Evolutionary conservation across 2,329 filamentous ascomycete species (phyloP), one percentile per base, ranked within the genome.

Genomic region (Sporothrix euskadiensis): DNA sequence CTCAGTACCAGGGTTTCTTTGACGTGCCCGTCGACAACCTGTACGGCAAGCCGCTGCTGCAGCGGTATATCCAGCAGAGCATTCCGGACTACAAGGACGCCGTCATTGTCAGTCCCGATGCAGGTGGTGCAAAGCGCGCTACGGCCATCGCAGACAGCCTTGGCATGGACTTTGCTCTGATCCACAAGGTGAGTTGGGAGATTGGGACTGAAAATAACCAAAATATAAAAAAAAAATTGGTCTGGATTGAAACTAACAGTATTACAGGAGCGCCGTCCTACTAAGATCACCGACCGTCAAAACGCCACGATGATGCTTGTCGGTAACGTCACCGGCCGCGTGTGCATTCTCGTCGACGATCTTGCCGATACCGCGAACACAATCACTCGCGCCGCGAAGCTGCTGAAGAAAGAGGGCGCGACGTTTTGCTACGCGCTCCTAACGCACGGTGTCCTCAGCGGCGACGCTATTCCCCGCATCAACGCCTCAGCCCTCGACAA

Each of bases 11-110:
- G 83, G 96, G 96, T 71, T 99, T 98, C 86, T 98, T 99, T 80
- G 95, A 99, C 80, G 97, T 98, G 74, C 96, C 96, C 2, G 96
- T 99, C 73, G 96, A 99, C 84, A 99, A 99, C 81, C 87, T 99
- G 22, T 98, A 98, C 83, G 95, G 91, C 73, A 90, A 92, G 78
- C 91, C 92, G 69, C 84, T 94, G 69, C 85, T 92, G 71, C 89
- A 91, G 80, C 87, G 87, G 75, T 92, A 91, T 79, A 91, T 92
- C 78, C 91, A 94, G 80, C 90, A 92, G 79, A 89, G 94, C 78
- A 96, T 97, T 74, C 91, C 93, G 68, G 91, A 94, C 80, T 94
- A 91, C 83, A 91, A 91, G 81, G 89, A 95, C 73, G 92, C 93
- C 52, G 94, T 99, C 63, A 92, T 99, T 79, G 95, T 99, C 78